phyloP scores from a whole-genome alignment of 2,329 filamentous ascomycete species.

The Fusarium goolgardi region DNA sequence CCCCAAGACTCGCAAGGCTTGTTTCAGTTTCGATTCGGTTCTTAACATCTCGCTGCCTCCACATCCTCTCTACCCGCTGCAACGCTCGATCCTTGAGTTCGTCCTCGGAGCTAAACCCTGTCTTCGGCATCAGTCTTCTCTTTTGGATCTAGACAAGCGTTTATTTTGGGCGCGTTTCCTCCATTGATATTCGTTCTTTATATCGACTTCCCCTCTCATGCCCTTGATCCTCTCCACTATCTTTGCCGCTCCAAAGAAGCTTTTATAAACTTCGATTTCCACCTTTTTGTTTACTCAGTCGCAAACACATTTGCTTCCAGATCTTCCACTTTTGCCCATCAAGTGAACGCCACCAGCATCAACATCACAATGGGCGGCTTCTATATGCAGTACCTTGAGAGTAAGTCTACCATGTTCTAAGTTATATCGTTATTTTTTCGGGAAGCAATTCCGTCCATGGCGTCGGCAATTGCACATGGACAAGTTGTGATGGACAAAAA shows the following conservation, averaged over 20 bases:
- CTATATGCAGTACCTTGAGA: conserved; percentile 79
- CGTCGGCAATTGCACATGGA: conserved; percentile 35
- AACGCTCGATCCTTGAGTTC: conserved; percentile 35
- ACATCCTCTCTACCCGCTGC: conserved; percentile 32
- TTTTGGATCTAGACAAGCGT: conserved; percentile 43
- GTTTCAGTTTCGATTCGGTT: conserved; percentile 31
- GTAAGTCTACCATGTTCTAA: conserved; percentile 64
- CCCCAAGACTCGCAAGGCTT: conserved; percentile 22
- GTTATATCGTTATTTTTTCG: conserved; percentile 11
- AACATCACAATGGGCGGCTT: conserved; percentile 69
- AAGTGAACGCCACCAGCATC: conserved; percentile 37
- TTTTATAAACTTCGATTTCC: conserved; percentile 38
- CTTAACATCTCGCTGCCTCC: conserved; percentile 23
- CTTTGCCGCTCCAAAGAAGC: conserved; percentile 30
- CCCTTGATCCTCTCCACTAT: conserved; percentile 14
- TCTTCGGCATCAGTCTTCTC: conserved; percentile 32
- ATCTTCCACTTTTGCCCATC: conserved; percentile 33
- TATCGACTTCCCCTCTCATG: conserved; percentile 22
- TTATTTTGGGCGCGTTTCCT: conserved; percentile 36
- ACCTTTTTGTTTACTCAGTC: conserved; percentile 38
- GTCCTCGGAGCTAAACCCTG: conserved; percentile 35
- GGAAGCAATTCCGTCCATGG: conserved; percentile 32
- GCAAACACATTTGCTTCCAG: conserved; percentile 19
- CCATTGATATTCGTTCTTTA: conserved; percentile 26
- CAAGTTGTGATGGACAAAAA: conserved; percentile 10